These are phyloP conservation scores for Plectosphaerella cucumerina DNA, from an alignment of 2,329 filamentous ascomycete species.

Conservation along the genomic window DNA sequence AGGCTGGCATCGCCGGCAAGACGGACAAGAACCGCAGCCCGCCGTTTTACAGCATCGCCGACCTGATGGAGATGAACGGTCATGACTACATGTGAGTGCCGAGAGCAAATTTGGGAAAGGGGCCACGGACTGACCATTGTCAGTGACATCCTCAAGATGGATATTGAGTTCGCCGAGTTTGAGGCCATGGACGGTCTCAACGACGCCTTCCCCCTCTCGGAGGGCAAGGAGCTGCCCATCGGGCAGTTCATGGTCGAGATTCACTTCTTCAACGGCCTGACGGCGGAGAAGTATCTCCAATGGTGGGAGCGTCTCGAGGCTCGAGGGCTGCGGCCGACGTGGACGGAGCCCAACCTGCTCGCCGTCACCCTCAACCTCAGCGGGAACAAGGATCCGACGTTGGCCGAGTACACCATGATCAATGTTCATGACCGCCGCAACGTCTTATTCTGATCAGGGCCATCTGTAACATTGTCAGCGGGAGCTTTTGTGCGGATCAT, in stretches of 20 bases:
- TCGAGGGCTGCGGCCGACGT: conserved; percentile 16
- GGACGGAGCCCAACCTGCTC: conserved; percentile 19
- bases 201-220: conserved; percentile 12
- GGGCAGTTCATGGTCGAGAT: conserved; percentile 16
- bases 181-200: conserved; percentile 21
- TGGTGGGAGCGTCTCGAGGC: conserved; percentile 19
- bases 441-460: not conserved
- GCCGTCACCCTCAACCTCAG: conserved; percentile 11
- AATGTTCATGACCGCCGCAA: conserved; percentile 15
- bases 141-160: conserved; percentile 35
- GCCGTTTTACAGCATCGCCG: conserved; percentile 27
- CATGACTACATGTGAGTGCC: conserved; percentile 27
- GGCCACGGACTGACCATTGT: conserved; percentile 1
- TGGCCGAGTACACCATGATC: conserved; percentile 18
- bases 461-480: no score
- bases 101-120: no score
- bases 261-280: conserved; percentile 9
- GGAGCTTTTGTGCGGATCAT: no score
- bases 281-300: conserved; percentile 11
- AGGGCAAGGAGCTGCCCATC: conserved; percentile 10
- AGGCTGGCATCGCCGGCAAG: conserved; percentile 23
- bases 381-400: conserved; percentile 8
- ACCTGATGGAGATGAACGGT: conserved; percentile 31
- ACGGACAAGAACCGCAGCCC: conserved; percentile 19
- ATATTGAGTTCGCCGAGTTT: conserved; percentile 32